These are phyloP conservation scores for Boletus sp. DNA, from an alignment of 1,284 basidiomycete genomes.

Conservation along the genomic window DNA sequence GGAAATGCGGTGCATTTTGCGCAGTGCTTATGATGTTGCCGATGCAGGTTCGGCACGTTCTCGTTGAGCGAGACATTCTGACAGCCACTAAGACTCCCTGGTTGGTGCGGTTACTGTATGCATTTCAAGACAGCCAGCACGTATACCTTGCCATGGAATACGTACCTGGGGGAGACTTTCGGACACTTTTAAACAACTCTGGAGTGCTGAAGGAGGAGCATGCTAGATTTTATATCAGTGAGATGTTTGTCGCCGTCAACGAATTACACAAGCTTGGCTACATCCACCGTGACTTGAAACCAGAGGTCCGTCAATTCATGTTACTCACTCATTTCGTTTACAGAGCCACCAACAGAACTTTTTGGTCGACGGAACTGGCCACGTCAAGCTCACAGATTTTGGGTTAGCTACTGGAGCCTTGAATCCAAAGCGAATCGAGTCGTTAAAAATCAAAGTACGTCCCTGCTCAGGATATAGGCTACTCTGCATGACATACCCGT, in stretches of 20 bases:
- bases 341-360: slow-evolving; percentile 75
- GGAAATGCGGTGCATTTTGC: neutral
- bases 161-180: slow-evolving; percentile 95
- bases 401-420: slow-evolving; percentile 96
- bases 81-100: slow-evolving; percentile 96
- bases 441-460: slow-evolving; percentile 85
- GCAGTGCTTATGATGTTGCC: slow-evolving; percentile 10
- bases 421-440: slow-evolving; percentile 95
- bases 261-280: slow-evolving; percentile 96
- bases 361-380: slow-evolving; percentile 92
- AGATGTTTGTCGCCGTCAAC: slow-evolving; percentile 93
- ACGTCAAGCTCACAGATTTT: slow-evolving; percentile 99
- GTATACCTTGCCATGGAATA: slow-evolving; percentile 99
- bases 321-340: neutral
- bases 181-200: slow-evolving; percentile 94
- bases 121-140: slow-evolving; percentile 88
- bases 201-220: slow-evolving; percentile 96
- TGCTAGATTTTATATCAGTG: slow-evolving; percentile 92
- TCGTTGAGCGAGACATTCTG: slow-evolving; percentile 96
- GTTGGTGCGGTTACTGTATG: slow-evolving; percentile 91
- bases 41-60: slow-evolving; percentile 83
- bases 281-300: slow-evolving; percentile 97
- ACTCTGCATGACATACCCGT: slow-evolving; percentile 7
- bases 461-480: neutral
- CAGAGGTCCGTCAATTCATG: slow-evolving; percentile 65